Evolutionary conservation across 179 eudicot genomes (phyloP), one percentile per base, ranked within the genome.

Genomic region (Sideroxylon spinosum): DNA sequence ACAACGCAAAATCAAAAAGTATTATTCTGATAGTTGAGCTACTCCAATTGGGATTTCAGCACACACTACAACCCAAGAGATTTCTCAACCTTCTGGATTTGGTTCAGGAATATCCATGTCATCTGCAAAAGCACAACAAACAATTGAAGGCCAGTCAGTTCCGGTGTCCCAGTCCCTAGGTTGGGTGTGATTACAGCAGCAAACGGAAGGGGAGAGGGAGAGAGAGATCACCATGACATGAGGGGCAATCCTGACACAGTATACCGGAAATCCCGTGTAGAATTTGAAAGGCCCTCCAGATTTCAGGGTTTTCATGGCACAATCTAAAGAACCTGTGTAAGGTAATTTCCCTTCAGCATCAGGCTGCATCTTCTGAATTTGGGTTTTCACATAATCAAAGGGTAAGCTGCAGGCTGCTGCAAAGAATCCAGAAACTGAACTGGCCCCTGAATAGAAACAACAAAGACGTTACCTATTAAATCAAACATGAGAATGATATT

Each of bases 31-130:
- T 44, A 77, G 26, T 16, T 17, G 74, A 44, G 23, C 20, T 56
- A 32, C 37, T 77, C 67, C 19, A 59, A 13, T 10, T 22, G 32
- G 55, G 64, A 77, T 57, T 73, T 53, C 62, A 28, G 55, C 74
- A 44, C 73, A 23, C 20, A 68, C 75, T 87, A 92, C 83, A 91
- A 81, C 32, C 97, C 98, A 68, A 74, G 56, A 10, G 80, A 16
- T 74, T 87, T 87, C 94, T 94, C 87, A 25, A 88, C 9, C 87
- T 94, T 94, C 83, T 88, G 86, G 76, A 94, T 87, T 86, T 92
- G 95, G 90, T 88, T 91, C 78, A 94, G 89, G 96, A 92, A 94
- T 78, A 94, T 92, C 98, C 98, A 94, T 25, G 98, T 93, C 98
- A 93, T 86, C 98, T 93, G 97, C 83, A 84, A 25, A 68, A 68